A percentile compares a stretch with the other conserved stretches of the same genome.
These are phyloP conservation scores for Cercospora sp. DNA, from an alignment of 2,329 filamentous ascomycete genomes.

Conservation along the genomic window DNA sequence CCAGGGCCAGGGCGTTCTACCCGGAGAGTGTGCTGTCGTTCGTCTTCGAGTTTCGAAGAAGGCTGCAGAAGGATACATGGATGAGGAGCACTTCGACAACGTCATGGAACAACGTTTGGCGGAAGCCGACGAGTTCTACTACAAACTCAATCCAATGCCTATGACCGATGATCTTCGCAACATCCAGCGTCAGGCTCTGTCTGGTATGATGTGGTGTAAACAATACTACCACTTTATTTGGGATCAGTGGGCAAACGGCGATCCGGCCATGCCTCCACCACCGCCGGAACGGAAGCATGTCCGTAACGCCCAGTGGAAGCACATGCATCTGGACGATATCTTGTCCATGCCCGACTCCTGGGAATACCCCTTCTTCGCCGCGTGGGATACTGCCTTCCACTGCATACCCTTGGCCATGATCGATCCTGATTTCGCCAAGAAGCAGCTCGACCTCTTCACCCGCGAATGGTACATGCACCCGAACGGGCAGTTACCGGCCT, in stretches of 20 bases:
- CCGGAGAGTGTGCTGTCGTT: slow-evolving; percentile 92
- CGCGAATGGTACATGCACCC: slow-evolving; percentile 99
- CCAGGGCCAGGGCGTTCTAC: slow-evolving; percentile 79
- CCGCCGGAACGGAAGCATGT: slow-evolving; percentile 76
- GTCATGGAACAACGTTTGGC: slow-evolving; percentile 79
- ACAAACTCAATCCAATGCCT: slow-evolving; percentile 84
- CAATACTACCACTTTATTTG: slow-evolving; percentile 96
- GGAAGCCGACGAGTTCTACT: slow-evolving; percentile 98
- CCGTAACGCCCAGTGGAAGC: slow-evolving; percentile 88
- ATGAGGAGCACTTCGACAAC: slow-evolving; percentile 91
- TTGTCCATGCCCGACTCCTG: slow-evolving; percentile 97
- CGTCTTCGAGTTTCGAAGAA: slow-evolving; percentile 83
- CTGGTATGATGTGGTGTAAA: slow-evolving; percentile 98
- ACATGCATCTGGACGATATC: slow-evolving; percentile 92
- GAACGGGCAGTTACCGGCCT: slow-evolving; percentile 90
- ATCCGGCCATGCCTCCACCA: slow-evolving; percentile 83
- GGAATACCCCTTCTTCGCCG: slow-evolving; percentile 98
- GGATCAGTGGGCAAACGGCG: slow-evolving; percentile 97
- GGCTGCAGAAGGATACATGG: slow-evolving; percentile 69
- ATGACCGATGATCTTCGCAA: slow-evolving; percentile 93
- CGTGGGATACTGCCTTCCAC: slow-evolving; percentile 96
- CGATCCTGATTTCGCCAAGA: slow-evolving; percentile 96
- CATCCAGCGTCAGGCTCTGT: slow-evolving; percentile 90
- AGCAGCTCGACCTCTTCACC: slow-evolving; percentile 93
- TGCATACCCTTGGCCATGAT: slow-evolving; percentile 96